phyloP scores from a whole-genome alignment of 2,329 filamentous ascomycete species.

The Paecilomyces fulvus region DNA sequence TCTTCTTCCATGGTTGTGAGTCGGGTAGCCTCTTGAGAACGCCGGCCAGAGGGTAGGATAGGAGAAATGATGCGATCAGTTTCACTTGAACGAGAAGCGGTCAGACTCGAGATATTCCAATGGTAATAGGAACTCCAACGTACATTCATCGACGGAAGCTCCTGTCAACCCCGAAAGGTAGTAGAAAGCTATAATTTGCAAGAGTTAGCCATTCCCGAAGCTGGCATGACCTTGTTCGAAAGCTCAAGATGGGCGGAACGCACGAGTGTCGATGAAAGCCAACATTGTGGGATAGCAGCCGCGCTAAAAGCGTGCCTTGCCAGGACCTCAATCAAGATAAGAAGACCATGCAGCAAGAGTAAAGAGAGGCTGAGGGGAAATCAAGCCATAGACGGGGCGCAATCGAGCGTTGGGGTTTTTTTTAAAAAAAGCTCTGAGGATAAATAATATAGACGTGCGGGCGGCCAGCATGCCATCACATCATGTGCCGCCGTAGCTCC shows the following conservation, averaged over 20 bases:
- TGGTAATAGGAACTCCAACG: constrained; percentile 7
- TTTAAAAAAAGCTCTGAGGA: neutral
- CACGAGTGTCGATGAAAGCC: constrained; percentile 55
- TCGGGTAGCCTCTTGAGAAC: constrained; percentile 87
- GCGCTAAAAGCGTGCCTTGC: neutral
- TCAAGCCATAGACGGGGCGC: neutral
- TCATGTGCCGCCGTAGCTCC: neutral
- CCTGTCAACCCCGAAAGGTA: constrained; percentile 51
- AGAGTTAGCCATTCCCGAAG: neutral
- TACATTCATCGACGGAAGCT: constrained; percentile 58
- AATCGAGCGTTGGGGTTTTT: neutral
- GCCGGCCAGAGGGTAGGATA: constrained; percentile 86
- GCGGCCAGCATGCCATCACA: neutral
- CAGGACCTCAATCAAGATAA: neutral
- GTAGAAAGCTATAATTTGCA: constrained; percentile 36
- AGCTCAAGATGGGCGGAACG: constrained; percentile 6
- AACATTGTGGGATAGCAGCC: constrained; percentile 41
- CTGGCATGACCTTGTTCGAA: neutral
- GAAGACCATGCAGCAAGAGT: neutral
- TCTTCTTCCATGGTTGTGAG: constrained; percentile 72
- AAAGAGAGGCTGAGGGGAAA: neutral
- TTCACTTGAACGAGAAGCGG: constrained; percentile 58
- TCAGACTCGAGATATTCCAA: neutral
- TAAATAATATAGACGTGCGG: neutral
- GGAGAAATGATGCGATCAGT: constrained; percentile 77